These are phyloP conservation scores for Fusarium concolor DNA, from an alignment of 2,329 filamentous ascomycete species.

Conservation along the genomic window DNA sequence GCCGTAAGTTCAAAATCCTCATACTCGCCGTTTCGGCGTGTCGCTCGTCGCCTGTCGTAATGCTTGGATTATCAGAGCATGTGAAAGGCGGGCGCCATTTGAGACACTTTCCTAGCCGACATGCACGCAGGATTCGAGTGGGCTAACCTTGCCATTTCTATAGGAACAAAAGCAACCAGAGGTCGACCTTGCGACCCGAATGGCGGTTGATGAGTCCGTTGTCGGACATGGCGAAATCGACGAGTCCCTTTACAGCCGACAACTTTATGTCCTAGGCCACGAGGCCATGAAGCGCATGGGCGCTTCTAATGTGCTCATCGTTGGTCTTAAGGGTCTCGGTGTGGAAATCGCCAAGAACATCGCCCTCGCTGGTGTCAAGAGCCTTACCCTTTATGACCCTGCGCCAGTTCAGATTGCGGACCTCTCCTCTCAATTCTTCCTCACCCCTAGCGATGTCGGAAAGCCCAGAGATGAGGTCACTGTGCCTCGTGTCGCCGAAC, in stretches of 20 bases:
- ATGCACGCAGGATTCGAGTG: not conserved
- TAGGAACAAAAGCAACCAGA: constrained; percentile 67
- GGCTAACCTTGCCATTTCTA: constrained; percentile 17
- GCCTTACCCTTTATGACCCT: constrained; percentile 91
- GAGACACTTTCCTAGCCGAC: not conserved
- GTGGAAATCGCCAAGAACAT: constrained; percentile 99
- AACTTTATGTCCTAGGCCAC: constrained; percentile 77
- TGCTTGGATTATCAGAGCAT: constrained; percentile 8
- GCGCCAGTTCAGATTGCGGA: constrained; percentile 85
- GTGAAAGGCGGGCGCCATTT: constrained; percentile 1
- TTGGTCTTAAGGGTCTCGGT: constrained; percentile 92
- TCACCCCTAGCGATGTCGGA: constrained; percentile 87
- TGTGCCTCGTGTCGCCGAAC: constrained; percentile 88
- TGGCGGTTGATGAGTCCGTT: constrained; percentile 73
- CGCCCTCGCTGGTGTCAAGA: constrained; percentile 97
- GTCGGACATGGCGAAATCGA: constrained; percentile 72
- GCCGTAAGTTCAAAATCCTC: constrained; percentile 60
- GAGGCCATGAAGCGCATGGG: constrained; percentile 99
- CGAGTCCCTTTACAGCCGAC: constrained; percentile 78
- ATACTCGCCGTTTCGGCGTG: not conserved
- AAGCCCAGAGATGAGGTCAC: constrained; percentile 90
- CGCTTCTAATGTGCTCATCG: constrained; percentile 91
- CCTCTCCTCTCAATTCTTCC: constrained; percentile 97
- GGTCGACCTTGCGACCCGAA: constrained; percentile 71
- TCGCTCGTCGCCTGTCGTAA: not conserved